Conservation (phyloP, 2,329 filamentous ascomycete species). For the Trichoderma koningii region DNA sequence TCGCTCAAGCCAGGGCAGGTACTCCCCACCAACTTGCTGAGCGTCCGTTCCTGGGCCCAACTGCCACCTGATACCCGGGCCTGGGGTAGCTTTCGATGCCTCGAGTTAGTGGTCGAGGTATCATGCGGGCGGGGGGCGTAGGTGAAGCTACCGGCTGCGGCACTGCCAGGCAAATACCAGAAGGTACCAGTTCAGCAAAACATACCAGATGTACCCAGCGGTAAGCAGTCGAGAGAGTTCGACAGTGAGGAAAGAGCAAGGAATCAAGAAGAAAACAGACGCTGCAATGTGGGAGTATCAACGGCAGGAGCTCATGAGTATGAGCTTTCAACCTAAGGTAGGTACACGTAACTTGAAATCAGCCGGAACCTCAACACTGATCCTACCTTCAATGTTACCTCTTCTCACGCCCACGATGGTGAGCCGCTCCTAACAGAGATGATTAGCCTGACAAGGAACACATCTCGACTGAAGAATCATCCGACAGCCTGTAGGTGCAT, state of each 20-base stretch:
- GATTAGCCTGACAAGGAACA: not conserved
- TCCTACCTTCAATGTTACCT: not conserved
- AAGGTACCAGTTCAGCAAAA: not conserved
- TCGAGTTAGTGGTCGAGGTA: conserved; percentile 10
- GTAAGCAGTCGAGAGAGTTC: not conserved
- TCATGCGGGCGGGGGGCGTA: not conserved
- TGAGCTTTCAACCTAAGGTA: not conserved
- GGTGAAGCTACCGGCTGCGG: not conserved
- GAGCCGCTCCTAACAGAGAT: not conserved
- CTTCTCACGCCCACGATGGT: not conserved
- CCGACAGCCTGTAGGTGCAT: not conserved
- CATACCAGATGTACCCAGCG: not conserved
- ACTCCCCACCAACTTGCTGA: conserved; percentile 14
- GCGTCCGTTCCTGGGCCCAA: conserved; percentile 5
- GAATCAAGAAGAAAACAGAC: too few relatives aligned
- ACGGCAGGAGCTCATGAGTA: not conserved
- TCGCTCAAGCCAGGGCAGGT: conserved; percentile 19
- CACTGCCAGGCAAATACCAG: not conserved
- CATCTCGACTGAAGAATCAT: not conserved
- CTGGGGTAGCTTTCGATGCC: conserved; percentile 2
- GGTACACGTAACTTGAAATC: not conserved
- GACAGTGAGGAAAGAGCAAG: too few relatives aligned
- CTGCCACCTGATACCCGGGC: not conserved
- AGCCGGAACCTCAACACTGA: not conserved
- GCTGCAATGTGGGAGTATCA: not conserved